A percentile compares a stretch with the other conserved stretches of the same genome.
These are phyloP conservation scores for Pseudoneurospora amorphoporcata DNA, from an alignment of 495 filamentous ascomycete genomes.

Conservation along the genomic window DNA sequence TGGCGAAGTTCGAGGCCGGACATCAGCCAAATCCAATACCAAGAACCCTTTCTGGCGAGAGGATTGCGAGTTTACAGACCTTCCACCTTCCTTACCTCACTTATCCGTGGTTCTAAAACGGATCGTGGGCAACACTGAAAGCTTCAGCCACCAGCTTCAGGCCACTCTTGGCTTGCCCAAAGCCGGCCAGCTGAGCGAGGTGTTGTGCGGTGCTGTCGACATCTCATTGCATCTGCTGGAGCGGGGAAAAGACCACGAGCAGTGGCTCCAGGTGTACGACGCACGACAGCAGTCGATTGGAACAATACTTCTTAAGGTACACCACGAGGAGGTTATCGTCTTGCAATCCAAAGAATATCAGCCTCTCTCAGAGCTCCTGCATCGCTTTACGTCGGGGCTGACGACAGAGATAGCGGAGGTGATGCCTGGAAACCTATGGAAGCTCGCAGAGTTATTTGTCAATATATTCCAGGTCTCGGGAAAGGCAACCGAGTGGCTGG, in stretches of 20 bases:
- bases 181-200: constrained; percentile 27
- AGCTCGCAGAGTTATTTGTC: constrained; percentile 76
- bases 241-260: constrained; percentile 67
- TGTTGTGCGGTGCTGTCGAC: constrained; percentile 62
- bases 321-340: constrained; percentile 79
- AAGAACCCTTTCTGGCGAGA: constrained; percentile 91
- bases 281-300: constrained; percentile 62
- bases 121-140: constrained; percentile 37
- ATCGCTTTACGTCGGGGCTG: constrained; percentile 71
- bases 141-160: constrained; percentile 33
- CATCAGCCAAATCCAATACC: constrained; percentile 70
- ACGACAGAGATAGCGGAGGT: constrained; percentile 76
- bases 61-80: constrained; percentile 76
- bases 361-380: constrained; percentile 72
- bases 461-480: constrained; percentile 97
- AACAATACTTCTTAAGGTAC: constrained; percentile 76
- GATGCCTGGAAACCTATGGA: constrained; percentile 63
- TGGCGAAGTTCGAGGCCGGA: constrained; percentile 77
- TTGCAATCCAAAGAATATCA: constrained; percentile 80
- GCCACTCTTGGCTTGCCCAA: constrained; percentile 32
- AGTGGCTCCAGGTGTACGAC: constrained; percentile 80
- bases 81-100: constrained; percentile 69
- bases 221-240: constrained; percentile 78
- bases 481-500: constrained; percentile 80
- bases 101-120: constrained; percentile 76